A percentile compares a stretch with the other conserved stretches of the same genome.
These are phyloP conservation scores for Suillus tomentosus DNA, from an alignment of 768 basidiomycete genomes.

Conservation along the genomic window DNA sequence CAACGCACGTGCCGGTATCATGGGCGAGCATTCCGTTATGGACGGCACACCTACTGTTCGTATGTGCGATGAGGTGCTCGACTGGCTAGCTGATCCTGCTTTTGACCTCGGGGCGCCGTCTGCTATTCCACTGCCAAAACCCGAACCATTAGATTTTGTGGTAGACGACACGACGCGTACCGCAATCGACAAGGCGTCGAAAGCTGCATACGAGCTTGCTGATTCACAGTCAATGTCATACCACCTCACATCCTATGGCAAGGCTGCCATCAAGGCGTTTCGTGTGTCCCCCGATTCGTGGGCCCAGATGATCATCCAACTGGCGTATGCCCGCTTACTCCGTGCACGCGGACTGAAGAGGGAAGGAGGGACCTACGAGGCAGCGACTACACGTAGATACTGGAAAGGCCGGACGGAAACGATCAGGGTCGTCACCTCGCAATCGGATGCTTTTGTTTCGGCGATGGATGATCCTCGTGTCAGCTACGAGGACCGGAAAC, in stretches of 20 bases:
- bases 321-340: slow-evolving; percentile 80
- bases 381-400: slow-evolving; percentile 87
- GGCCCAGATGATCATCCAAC: slow-evolving; percentile 90
- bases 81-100: slow-evolving; percentile 53
- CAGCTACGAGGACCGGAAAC: slow-evolving; percentile 45
- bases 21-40: slow-evolving; percentile 94
- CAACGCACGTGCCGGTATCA: slow-evolving; percentile 77
- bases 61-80: slow-evolving; percentile 69
- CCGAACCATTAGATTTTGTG: slow-evolving; percentile 61
- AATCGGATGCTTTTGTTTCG: slow-evolving; percentile 75
- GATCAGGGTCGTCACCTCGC: slow-evolving; percentile 79
- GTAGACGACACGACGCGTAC: slow-evolving; percentile 34
- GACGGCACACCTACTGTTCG: slow-evolving; percentile 84
- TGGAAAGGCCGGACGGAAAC: slow-evolving; percentile 91
- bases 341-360: slow-evolving; percentile 1
- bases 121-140: slow-evolving; percentile 26
- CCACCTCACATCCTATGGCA: slow-evolving; percentile 76
- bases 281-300: slow-evolving; percentile 93
- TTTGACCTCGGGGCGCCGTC: slow-evolving; percentile 61
- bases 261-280: slow-evolving; percentile 81
- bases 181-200: slow-evolving; percentile 60
- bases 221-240: slow-evolving; percentile 65
- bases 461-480: slow-evolving; percentile 63
- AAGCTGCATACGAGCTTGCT: slow-evolving; percentile 57
- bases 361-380: slow-evolving; percentile 88